These are phyloP conservation scores for Diaporthe eres DNA, from an alignment of 2,329 filamentous ascomycete genomes.

Conservation along the genomic window DNA sequence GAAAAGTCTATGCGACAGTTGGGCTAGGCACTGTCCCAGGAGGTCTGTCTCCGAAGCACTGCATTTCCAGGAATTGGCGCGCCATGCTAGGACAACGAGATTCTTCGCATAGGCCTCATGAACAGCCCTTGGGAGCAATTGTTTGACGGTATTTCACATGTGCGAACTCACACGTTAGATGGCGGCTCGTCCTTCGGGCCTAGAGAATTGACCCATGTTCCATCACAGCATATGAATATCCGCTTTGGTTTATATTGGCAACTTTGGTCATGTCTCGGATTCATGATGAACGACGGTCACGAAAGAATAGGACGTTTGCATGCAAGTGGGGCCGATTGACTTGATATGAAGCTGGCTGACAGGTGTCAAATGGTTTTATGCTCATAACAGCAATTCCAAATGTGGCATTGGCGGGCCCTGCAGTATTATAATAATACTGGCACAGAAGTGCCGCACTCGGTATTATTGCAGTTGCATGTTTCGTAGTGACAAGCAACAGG, in stretches of 20 bases:
- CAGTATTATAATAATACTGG: conserved; percentile 2
- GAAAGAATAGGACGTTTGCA: neutral
- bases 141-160: neutral
- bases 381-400: neutral
- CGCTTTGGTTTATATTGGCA: conserved; percentile 44
- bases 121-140: neutral
- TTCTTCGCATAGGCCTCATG: neutral
- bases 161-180: conserved; percentile 46
- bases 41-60: neutral
- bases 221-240: conserved; percentile 52
- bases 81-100: neutral
- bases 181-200: conserved; percentile 45
- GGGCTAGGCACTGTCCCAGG: neutral
- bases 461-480: neutral
- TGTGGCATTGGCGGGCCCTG: neutral
- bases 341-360: neutral
- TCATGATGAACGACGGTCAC: conserved; percentile 9
- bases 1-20: neutral
- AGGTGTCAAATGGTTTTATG: neutral
- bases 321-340: neutral
- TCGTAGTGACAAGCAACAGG: neutral
- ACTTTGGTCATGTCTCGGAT: neutral
- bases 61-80: neutral
- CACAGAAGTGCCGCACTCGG: neutral
- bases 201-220: conserved; percentile 53